Percentiles rank a stretch among this genome's conserved stretches.
Conservation (phyloP, 2,329 filamentous ascomycete genomes). For the Sporothrix brasiliensis region DNA sequence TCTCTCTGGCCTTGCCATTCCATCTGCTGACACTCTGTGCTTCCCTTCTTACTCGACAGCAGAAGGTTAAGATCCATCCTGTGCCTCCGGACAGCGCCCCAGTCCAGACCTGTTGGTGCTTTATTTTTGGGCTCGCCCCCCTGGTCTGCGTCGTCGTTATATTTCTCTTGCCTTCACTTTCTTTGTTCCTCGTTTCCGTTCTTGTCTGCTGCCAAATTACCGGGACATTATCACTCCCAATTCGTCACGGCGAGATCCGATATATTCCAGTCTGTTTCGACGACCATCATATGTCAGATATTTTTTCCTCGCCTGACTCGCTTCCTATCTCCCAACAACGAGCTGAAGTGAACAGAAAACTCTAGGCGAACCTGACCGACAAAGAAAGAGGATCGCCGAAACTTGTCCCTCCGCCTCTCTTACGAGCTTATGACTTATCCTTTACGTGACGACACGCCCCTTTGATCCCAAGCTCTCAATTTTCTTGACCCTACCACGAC, state of each 20-base stretch:
- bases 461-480: neutral
- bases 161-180: neutral
- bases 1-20: neutral
- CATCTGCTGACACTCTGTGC: conserved; percentile 17
- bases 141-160: conserved; percentile 10
- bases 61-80: neutral
- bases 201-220: conserved; percentile 8
- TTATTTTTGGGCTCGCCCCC: neutral
- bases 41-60: conserved; percentile 16
- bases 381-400: neutral
- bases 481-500: conserved; percentile 8
- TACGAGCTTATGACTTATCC: conserved; percentile 32
- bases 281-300: conserved; percentile 7
- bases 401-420: neutral
- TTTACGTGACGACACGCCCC: conserved; percentile 25
- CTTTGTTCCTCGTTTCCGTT: neutral
- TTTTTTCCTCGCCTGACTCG: neutral
- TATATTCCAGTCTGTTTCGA: conserved; percentile 1
- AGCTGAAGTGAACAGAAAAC: neutral
- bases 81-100: neutral
- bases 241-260: neutral
- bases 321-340: neutral
- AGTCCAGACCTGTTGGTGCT: neutral
- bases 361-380: neutral
- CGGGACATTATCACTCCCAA: neutral